Evolutionary conservation across 176 grass and related monocot species (phyloP).

Genomic region (Oryza glumipatula): DNA sequence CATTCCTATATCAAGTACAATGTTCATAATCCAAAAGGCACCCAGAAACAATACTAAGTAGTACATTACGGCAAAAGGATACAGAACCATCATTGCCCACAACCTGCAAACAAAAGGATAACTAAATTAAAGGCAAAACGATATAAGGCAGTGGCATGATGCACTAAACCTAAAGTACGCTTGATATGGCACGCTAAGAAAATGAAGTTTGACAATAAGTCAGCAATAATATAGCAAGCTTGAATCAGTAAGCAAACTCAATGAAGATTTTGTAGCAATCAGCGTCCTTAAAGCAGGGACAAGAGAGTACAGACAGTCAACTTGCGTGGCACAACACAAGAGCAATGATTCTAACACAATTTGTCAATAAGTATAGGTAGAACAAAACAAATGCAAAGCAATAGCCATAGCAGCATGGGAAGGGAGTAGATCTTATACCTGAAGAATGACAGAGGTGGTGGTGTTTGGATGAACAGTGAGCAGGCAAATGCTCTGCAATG

Average conservation of each 20-base stretch:
- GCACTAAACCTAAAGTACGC: not conserved
- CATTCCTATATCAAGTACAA: not conserved
- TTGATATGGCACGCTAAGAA: not conserved
- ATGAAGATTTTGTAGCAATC: not conserved
- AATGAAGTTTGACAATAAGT: slow-evolving; percentile 2
- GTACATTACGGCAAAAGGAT: slow-evolving; percentile 47
- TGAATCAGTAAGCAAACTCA: not conserved
- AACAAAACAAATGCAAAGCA: not conserved
- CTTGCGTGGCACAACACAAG: not conserved
- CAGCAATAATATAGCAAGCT: not conserved
- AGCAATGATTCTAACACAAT: not conserved
- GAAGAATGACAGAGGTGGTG: slow-evolving; percentile 79
- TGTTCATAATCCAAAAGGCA: not conserved
- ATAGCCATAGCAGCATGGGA: not conserved
- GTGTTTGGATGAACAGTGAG: slow-evolving; percentile 88
- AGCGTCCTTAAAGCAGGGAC: no score
- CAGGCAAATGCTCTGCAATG: slow-evolving; percentile 86
- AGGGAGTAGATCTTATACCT: slow-evolving; percentile 37
- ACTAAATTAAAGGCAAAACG: slow-evolving; percentile 19
- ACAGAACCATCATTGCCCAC: slow-evolving; percentile 89
- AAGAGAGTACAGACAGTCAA: not conserved
- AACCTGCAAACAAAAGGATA: slow-evolving; percentile 63
- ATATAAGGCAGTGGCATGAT: not conserved
- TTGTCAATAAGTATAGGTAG: not conserved
- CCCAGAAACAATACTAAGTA: not conserved